A percentile compares a stretch with the other conserved stretches of the same genome.
Evolutionary conservation across 805 yeast genomes (phyloP).

Genomic region (Saccharomycopsis javanensis): DNA sequence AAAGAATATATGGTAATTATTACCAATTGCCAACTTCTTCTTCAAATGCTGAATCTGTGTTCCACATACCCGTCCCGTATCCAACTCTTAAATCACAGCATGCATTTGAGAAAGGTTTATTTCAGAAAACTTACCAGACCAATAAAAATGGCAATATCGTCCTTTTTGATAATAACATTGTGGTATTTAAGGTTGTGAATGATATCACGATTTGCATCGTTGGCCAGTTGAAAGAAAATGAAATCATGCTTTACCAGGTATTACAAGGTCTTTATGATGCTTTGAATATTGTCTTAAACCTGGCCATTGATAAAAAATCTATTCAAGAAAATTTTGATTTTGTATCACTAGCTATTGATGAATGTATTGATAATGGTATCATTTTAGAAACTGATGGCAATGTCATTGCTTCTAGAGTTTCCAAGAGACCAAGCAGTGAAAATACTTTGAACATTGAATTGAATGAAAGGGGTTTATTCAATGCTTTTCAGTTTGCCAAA

Average conservation of each 20-base stretch:
- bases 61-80: constrained; percentile 23
- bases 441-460: constrained; percentile 49
- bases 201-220: constrained; percentile 67
- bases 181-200: constrained; percentile 77
- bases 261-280: constrained; percentile 74
- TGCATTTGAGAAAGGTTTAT: constrained; percentile 65
- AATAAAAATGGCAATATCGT: constrained; percentile 57
- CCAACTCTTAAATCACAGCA: constrained; percentile 52
- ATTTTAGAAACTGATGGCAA: constrained; percentile 84
- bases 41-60: constrained; percentile 21
- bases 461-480: constrained; percentile 66
- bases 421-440: constrained; percentile 75
- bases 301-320: constrained; percentile 66
- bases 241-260: constrained; percentile 64
- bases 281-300: constrained; percentile 61
- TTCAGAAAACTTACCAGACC: constrained; percentile 68
- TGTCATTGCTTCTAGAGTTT: constrained; percentile 80
- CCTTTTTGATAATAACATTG: constrained; percentile 66
- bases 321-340: constrained; percentile 77
- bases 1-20: constrained; percentile 76
- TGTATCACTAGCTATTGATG: constrained; percentile 81
- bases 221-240: constrained; percentile 77
- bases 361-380: constrained; percentile 87
- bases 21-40: constrained; percentile 54
- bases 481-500: constrained; percentile 81